Conservation (phyloP, 306 rosid genomes). For the Amphicarpaea edgeworthii region DNA sequence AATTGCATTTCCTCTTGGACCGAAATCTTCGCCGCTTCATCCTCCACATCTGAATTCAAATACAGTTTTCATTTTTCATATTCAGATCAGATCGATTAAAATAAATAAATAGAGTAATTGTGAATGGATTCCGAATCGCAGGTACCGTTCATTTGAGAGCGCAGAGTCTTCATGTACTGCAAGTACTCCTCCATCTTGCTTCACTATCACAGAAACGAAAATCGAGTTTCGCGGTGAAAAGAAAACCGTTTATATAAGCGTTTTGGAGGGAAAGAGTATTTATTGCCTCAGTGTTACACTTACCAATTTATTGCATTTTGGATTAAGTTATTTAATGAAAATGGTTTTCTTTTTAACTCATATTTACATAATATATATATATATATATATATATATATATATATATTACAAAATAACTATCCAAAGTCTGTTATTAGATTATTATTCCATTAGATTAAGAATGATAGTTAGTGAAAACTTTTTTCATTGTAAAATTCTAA, state of each 20-base stretch:
- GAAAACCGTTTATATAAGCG: neutral
- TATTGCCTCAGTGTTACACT: too few species aligned
- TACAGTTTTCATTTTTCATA: neutral
- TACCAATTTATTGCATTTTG: too few species aligned
- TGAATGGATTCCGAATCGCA: conserved; percentile 43
- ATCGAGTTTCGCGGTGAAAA: neutral
- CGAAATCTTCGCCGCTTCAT: conserved; percentile 81
- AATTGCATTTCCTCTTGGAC: conserved; percentile 81
- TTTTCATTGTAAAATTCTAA: too few species aligned
- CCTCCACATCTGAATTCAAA: conserved; percentile 71
- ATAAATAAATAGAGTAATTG: neutral
- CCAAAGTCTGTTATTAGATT: too few species aligned
- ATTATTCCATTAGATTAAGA: too few species aligned
- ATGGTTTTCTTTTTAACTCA: too few species aligned
- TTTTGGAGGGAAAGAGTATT: too few species aligned
- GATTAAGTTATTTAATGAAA: neutral
- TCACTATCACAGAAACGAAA: conserved; percentile 16
- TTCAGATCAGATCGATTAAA: neutral
- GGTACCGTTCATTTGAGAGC: conserved; percentile 86
- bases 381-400: too few species aligned
- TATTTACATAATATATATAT: too few species aligned
- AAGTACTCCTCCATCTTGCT: conserved; percentile 84
- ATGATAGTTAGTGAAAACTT: too few species aligned
- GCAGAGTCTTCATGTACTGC: conserved; percentile 82
- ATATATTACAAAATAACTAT: too few species aligned